Conservation (phyloP, 345 rosid genomes). For the Rhodomyrtus tomentosa region DNA sequence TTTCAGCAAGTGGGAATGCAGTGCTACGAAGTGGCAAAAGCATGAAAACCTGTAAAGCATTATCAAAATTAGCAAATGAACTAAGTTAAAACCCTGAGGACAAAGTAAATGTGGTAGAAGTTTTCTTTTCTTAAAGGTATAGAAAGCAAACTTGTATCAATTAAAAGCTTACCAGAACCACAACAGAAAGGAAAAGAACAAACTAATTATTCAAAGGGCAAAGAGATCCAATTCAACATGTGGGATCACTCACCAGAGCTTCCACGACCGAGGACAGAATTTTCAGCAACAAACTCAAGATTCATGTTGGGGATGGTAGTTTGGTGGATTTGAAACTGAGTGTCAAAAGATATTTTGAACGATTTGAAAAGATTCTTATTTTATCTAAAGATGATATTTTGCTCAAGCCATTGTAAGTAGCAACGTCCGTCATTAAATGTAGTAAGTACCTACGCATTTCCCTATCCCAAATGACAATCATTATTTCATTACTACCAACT, state of each 20-base stretch:
- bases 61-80: not conserved
- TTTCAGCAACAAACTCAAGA: not conserved
- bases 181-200: not conserved
- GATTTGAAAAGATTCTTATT: not conserved
- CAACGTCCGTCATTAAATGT: not conserved
- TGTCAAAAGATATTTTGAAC: not conserved
- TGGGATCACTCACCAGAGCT: not conserved
- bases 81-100: not conserved
- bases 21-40: conserved; percentile 61
- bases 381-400: not conserved
- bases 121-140: not conserved
- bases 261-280: not conserved
- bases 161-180: not conserved
- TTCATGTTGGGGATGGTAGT: not conserved
- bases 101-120: not conserved
- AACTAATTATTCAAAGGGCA: not conserved
- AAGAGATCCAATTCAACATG: not conserved
- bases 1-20: conserved; percentile 50
- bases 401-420: not conserved
- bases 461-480: not conserved
- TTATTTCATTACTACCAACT: not conserved
- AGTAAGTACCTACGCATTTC: not conserved
- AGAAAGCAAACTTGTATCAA: not conserved
- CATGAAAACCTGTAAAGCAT: conserved; percentile 52
- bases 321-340: not conserved